Conservation (phyloP, 805 yeast species). For the Teunomyces lycoperdinae region DNA sequence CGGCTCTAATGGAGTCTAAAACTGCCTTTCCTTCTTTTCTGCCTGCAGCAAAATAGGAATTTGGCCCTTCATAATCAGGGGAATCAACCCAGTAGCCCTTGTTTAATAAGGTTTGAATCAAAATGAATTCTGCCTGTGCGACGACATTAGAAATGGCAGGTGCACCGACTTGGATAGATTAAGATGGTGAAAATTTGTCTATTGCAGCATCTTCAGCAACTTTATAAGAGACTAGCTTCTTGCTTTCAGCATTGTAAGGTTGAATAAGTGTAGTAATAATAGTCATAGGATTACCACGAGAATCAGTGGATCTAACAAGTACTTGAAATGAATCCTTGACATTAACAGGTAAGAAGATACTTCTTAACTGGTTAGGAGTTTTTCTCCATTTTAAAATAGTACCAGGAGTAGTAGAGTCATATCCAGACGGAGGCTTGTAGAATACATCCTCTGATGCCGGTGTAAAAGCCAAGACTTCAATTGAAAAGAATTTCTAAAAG, state of each 20-base stretch:
- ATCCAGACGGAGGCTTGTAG: slow-evolving; percentile 22
- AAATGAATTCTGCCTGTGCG: slow-evolving; percentile 13
- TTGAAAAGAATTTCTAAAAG: background rate
- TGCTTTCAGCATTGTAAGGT: slow-evolving; percentile 21
- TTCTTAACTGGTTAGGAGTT: slow-evolving; percentile 16
- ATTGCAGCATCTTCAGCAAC: slow-evolving; percentile 19
- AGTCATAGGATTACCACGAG: slow-evolving; percentile 17
- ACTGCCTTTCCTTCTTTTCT: slow-evolving; percentile 16
- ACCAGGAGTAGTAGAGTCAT: slow-evolving; percentile 18
- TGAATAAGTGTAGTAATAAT: slow-evolving; percentile 19
- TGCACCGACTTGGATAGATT: slow-evolving; percentile 7
- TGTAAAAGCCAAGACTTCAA: background rate
- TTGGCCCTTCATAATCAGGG: slow-evolving; percentile 21
- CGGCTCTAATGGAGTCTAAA: slow-evolving; percentile 18
- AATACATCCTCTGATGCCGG: slow-evolving; percentile 16
- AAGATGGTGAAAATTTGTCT: slow-evolving; percentile 19
- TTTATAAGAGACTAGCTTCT: slow-evolving; percentile 18
- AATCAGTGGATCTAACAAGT: slow-evolving; percentile 18
- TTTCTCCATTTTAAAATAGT: slow-evolving; percentile 20
- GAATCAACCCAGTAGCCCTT: slow-evolving; percentile 18
- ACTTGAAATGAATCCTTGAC: slow-evolving; percentile 18
- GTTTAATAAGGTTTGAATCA: slow-evolving; percentile 13
- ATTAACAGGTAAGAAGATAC: slow-evolving; percentile 16
- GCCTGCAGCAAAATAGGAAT: slow-evolving; percentile 18
- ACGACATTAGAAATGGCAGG: slow-evolving; percentile 7